Evolutionary conservation across 1,284 basidiomycete genomes (phyloP).

Genomic region (Gymnopus androsaceus): DNA sequence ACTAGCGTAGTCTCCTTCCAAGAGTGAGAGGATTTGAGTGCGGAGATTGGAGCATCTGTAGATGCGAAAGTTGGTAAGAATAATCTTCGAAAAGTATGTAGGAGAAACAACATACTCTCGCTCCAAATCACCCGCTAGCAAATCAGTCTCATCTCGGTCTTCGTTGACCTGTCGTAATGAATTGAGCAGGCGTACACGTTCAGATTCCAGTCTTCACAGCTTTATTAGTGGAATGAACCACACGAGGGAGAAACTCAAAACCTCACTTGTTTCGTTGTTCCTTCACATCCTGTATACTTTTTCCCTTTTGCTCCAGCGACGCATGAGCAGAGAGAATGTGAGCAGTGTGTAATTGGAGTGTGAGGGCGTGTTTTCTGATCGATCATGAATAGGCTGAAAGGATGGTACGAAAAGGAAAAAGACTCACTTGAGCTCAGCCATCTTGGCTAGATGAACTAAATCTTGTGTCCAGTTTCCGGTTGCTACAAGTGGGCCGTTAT

Average conservation of each 20-base stretch:
- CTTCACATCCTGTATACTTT: slow-evolving; percentile 73
- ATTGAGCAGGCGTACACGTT: slow-evolving; percentile 10
- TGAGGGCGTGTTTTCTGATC: slow-evolving; percentile 81
- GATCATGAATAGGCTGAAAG: slow-evolving; percentile 31
- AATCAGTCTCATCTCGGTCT: slow-evolving; percentile 32
- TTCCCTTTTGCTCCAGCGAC: slow-evolving; percentile 71
- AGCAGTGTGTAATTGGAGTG: slow-evolving; percentile 80
- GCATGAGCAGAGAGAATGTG: slow-evolving; percentile 81
- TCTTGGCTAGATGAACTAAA: slow-evolving; percentile 78
- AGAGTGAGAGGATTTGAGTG: slow-evolving; percentile 61
- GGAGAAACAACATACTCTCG: slow-evolving; percentile 55
- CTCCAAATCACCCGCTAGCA: slow-evolving; percentile 44
- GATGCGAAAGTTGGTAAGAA: background rate
- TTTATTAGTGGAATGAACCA: slow-evolving; percentile 33
- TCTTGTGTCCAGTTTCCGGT: slow-evolving; percentile 83
- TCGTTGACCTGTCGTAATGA: slow-evolving; percentile 17
- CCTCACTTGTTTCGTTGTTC: slow-evolving; percentile 79
- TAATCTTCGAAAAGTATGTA: too few species aligned
- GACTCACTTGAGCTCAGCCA: slow-evolving; percentile 74
- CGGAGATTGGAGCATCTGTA: slow-evolving; percentile 68
- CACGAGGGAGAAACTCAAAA: slow-evolving; percentile 2
- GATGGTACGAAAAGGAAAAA: too few species aligned
- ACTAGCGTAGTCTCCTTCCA: slow-evolving; percentile 71
- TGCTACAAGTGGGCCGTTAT: slow-evolving; percentile 57
- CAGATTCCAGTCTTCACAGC: slow-evolving; percentile 17